A percentile compares a stretch with the other conserved stretches of the same genome.
Evolutionary conservation across 202 grass and related monocot species (phyloP).

Genomic region (Setaria italica): DNA sequence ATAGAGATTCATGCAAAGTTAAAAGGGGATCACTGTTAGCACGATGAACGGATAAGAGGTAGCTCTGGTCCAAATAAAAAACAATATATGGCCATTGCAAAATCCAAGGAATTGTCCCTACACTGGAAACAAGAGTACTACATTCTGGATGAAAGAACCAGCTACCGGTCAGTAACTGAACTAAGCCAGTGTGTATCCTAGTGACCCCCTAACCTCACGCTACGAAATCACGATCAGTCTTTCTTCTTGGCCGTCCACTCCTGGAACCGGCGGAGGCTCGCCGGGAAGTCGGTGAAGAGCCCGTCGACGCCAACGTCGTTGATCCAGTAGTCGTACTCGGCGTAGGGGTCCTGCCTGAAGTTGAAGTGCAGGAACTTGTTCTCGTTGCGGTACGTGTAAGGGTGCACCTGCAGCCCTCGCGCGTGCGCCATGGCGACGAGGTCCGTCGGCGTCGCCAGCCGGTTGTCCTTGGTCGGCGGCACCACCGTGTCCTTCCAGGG

Average conservation of each 20-base stretch:
- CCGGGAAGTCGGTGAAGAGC: conserved; percentile 86
- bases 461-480: conserved; percentile 51
- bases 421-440: conserved; percentile 59
- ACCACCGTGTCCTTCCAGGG: conserved; percentile 69
- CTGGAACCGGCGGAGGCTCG: conserved; percentile 75
- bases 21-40: neutral
- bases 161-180: neutral
- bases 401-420: conserved; percentile 66
- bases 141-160: conserved; percentile 22
- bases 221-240: neutral
- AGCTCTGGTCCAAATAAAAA: neutral
- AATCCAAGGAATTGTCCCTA: conserved; percentile 11
- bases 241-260: conserved; percentile 55
- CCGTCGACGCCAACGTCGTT: conserved; percentile 72
- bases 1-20: neutral
- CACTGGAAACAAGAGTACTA: neutral
- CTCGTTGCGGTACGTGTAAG: conserved; percentile 93
- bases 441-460: conserved; percentile 47
- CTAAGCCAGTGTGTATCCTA: neutral
- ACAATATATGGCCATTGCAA: neutral
- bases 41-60: neutral
- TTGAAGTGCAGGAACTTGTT: conserved; percentile 81
- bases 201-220: neutral
- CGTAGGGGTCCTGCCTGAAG: conserved; percentile 90
- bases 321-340: conserved; percentile 90